Evolutionary conservation across 805 yeast genomes (phyloP).

Genomic region (Saturnispora besseyi): DNA sequence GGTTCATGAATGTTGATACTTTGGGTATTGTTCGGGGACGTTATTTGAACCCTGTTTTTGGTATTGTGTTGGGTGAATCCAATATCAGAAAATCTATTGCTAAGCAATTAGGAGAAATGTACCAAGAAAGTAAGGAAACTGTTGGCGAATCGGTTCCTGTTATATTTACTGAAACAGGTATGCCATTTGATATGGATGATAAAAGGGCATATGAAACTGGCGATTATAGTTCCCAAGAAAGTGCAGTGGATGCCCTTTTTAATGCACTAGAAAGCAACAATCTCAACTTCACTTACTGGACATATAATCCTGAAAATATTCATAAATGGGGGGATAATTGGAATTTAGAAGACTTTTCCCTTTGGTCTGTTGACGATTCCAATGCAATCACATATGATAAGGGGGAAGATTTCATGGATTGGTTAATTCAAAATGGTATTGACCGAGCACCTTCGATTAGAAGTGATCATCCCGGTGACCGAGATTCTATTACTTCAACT

Average conservation of each 20-base stretch:
- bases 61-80: slow-evolving; percentile 73
- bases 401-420: slow-evolving; percentile 8
- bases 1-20: slow-evolving; percentile 76
- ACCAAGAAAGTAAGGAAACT: slow-evolving; percentile 48
- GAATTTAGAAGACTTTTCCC: slow-evolving; percentile 90
- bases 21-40: slow-evolving; percentile 75
- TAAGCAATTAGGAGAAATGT: slow-evolving; percentile 60
- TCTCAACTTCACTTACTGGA: slow-evolving; percentile 77
- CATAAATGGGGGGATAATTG: slow-evolving; percentile 87
- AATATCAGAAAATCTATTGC: slow-evolving; percentile 66
- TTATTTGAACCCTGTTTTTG: slow-evolving; percentile 63
- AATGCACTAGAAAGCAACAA: slow-evolving; percentile 69
- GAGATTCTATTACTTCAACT: neutral
- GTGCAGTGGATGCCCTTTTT: slow-evolving; percentile 76
- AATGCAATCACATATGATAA: neutral
- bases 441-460: neutral
- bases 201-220: slow-evolving; percentile 62
- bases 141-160: slow-evolving; percentile 64
- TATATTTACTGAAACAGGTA: slow-evolving; percentile 89
- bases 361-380: slow-evolving; percentile 65
- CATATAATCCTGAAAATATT: slow-evolving; percentile 62
- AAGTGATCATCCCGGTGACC: neutral
- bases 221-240: slow-evolving; percentile 62
- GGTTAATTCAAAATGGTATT: slow-evolving; percentile 11
- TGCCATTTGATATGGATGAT: slow-evolving; percentile 92